Evolutionary conservation across 371 early-diverging fungal genomes (phyloP), one percentile per base, ranked within the genome.

Genomic region (Apophysomyces trapeziformis): DNA sequence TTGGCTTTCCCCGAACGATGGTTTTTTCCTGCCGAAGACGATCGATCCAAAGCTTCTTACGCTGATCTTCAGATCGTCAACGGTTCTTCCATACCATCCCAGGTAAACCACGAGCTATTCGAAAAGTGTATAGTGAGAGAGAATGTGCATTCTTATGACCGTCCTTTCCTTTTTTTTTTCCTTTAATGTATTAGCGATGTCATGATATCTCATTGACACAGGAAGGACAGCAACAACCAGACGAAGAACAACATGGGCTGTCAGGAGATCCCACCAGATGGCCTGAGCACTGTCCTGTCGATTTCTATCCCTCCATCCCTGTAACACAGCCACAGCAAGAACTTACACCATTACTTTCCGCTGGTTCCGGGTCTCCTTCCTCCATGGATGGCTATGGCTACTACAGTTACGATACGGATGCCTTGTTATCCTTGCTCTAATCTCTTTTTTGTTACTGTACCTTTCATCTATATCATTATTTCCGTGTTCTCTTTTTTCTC

Each of bases 191-290:
- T 26, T 2, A 26, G 32, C 32, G 32, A 26, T 26, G 32, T 26
- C 32, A 26, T 26, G 32, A 1, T 26, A 26, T 26, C 3, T 0
- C 32, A 3, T 1, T 26, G 32, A 26, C 32, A 26, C 32, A 26
- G 32, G 2, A 26, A 26, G 32, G 2, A 26, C 32, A 26, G 32
- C 32, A 26, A 26, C 32, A 26, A 26, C 1, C 2, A 26, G 32
- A 26, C 3, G 32, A 26, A 26, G 32, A 26, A 26, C 32, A 26
- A 26, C 32, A 26, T 26, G 32, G 32, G 1, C 32, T 26, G 32
- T 45, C 88, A 92, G 7, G 94, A 92, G 16, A 86, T 83, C 9
- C 91, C 70, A 71, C 89, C 91, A 26, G 54, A 50, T 50, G 54
- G 54, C 54, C 54, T 26, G 54, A 50, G 54, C 54, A 50, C 54